These are phyloP conservation scores for Leishmania gerbilli DNA, from an alignment of 208 protist genomes.

Conservation along the genomic window DNA sequence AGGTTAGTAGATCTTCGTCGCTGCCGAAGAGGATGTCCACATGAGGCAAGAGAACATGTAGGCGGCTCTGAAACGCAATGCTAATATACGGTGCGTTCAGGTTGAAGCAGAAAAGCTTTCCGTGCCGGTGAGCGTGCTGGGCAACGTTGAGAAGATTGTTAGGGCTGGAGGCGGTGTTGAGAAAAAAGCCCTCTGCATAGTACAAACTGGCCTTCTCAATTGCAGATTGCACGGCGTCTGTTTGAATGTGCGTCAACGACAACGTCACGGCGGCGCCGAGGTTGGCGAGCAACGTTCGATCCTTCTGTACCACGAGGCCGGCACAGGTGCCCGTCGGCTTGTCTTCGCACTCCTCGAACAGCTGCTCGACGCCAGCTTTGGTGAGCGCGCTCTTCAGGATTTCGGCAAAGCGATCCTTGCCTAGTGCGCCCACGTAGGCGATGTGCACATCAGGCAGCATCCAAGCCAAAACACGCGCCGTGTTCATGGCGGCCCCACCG, in stretches of 20 bases:
- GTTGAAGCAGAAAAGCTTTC: constrained; percentile 95
- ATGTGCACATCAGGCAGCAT: constrained; percentile 40
- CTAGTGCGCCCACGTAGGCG: constrained; percentile 92
- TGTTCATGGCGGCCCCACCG: constrained; percentile 97
- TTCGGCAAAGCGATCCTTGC: constrained; percentile 89
- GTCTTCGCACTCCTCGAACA: constrained; percentile 67
- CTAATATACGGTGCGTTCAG: constrained; percentile 95
- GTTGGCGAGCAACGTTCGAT: constrained; percentile 94
- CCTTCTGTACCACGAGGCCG: constrained; percentile 91
- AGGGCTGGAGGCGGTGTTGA: constrained; percentile 93
- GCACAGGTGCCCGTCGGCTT: constrained; percentile 96
- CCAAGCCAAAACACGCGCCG: constrained; percentile 90
- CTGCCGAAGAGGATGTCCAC: constrained; percentile 96
- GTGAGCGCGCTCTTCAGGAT: constrained; percentile 64
- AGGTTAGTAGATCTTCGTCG: constrained; percentile 91
- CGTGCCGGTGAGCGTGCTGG: constrained; percentile 78
- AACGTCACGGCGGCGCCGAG: constrained; percentile 92
- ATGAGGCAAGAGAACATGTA: constrained; percentile 89
- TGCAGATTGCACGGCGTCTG: constrained; percentile 41
- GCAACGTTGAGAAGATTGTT: constrained; percentile 71
- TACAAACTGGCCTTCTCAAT: constrained; percentile 73
- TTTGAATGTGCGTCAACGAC: constrained; percentile 76
- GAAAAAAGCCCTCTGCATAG: constrained; percentile 95
- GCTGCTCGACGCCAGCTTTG: constrained; percentile 67
- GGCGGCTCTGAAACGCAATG: constrained; percentile 83